Evolutionary conservation across 2,329 filamentous ascomycete species (phyloP).

Genomic region (Epichloe aotearoae): DNA sequence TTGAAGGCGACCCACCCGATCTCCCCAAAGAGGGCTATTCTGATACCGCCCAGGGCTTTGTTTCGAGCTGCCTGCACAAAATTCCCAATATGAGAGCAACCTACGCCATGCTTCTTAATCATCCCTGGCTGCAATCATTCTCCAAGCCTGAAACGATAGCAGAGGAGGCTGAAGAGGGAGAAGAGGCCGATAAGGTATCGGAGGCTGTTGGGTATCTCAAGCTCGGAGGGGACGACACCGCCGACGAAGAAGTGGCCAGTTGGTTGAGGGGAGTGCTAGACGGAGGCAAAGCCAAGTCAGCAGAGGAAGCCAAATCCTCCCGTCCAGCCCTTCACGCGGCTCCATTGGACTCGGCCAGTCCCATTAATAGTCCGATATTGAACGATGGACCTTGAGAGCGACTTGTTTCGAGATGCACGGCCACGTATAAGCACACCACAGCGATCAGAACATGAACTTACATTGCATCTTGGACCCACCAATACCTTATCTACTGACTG

Average conservation of each 20-base stretch:
- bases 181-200: constrained; percentile 29
- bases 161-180: constrained; percentile 54
- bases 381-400: background rate
- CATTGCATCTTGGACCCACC: background rate
- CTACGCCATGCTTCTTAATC: constrained; percentile 77
- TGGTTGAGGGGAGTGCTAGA: constrained; percentile 71
- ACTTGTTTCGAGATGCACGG: no score
- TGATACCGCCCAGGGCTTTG: constrained; percentile 70
- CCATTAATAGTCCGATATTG: constrained; percentile 27
- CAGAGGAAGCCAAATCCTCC: constrained; percentile 32
- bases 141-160: constrained; percentile 63
- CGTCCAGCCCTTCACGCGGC: constrained; percentile 82
- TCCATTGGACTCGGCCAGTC: constrained; percentile 61
- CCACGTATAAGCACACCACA: no score
- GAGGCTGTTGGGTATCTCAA: constrained; percentile 32
- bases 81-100: constrained; percentile 85
- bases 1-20: constrained; percentile 88
- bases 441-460: background rate
- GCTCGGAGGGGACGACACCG: constrained; percentile 24
- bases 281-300: constrained; percentile 35
- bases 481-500: background rate
- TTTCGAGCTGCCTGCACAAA: constrained; percentile 82
- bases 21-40: constrained; percentile 72
- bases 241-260: constrained; percentile 70
- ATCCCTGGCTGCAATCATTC: constrained; percentile 72